Evolutionary conservation across 73 alveolate genomes (phyloP).

Genomic region (Effrenium voratum): DNA sequence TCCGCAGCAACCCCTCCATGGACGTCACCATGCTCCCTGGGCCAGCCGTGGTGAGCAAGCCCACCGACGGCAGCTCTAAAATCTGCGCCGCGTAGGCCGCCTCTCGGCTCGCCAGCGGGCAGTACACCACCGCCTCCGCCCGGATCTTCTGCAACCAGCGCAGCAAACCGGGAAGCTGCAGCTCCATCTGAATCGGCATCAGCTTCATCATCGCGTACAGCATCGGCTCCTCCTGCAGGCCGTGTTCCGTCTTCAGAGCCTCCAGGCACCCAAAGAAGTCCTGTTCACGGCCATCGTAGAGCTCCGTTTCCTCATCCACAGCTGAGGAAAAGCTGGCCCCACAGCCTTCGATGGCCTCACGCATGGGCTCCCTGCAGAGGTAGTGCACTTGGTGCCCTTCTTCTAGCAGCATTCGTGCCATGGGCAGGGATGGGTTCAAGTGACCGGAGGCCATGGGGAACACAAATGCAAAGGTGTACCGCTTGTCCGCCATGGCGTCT

Average conservation of each 20-base stretch:
- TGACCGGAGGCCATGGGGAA: slow-evolving; percentile 85
- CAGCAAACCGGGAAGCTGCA: slow-evolving; percentile 47
- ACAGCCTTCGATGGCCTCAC: slow-evolving; percentile 64
- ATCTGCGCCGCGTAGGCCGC: slow-evolving; percentile 20
- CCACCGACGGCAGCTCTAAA: slow-evolving; percentile 26
- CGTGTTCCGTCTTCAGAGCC: slow-evolving; percentile 2
- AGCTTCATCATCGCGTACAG: slow-evolving; percentile 17
- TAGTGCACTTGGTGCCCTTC: slow-evolving; percentile 37
- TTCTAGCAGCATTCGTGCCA: slow-evolving; percentile 4
- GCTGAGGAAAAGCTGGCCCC: slow-evolving; percentile 23
- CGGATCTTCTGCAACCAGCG: slow-evolving; percentile 19
- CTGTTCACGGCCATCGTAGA: slow-evolving; percentile 23
- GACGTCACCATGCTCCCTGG: slow-evolving; percentile 42
- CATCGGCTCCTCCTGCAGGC: slow-evolving; percentile 1
- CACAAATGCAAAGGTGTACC: slow-evolving; percentile 20
- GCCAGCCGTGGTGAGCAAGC: slow-evolving; percentile 55
- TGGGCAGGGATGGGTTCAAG: slow-evolving; percentile 68
- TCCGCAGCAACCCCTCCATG: background rate
- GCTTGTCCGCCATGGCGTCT: background rate
- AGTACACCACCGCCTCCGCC: slow-evolving; percentile 32
- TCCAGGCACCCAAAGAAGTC: slow-evolving; percentile 43
- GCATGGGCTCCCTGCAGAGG: slow-evolving; percentile 75
- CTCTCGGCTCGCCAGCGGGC: slow-evolving; percentile 54
- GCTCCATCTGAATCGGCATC: background rate
- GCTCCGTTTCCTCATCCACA: slow-evolving; percentile 14